Evolutionary conservation across 2,329 filamentous ascomycete species (phyloP), one percentile per base, ranked within the genome.

Genomic region (Huntiella abstrusa): DNA sequence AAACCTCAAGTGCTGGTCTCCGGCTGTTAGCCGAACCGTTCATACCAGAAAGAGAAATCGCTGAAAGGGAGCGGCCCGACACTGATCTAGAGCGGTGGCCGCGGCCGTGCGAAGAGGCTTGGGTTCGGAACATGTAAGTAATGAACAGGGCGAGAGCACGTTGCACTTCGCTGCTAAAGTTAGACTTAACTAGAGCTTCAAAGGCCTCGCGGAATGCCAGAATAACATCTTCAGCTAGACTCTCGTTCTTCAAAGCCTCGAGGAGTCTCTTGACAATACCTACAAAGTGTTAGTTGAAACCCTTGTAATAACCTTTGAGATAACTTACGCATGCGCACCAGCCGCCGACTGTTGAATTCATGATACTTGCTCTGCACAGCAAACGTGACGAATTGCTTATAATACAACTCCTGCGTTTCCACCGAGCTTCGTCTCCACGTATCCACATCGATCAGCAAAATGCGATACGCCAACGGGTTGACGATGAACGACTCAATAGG

Each of bases 391-490:
- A 96, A 96, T 58, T 98, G 91, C 51, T 79, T 77, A 62, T 95
- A 96, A 61, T 96, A 98, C 17, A 95, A 67, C 54, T 82, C 79
- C 56, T 95, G 85, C 0, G 87, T 83, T 13, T 77, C 70, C 4
- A 75, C 59, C 33, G 83, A 79, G 16, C 82, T 83, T 60, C 76
- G 79, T 52, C 88, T 75, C 91, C 91, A 98, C 15, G 88, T 81
- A 55, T 95, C 88, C 53, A 92, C 75, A 60, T 98, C 91, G 46
- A 96, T 83, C 22, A 98, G 69, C 13, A 98, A 68, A 33, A 94
- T 80, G 40, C 91, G 79, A 61, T 96, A 98, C 3, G 88, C 91
- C 51, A 98, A 70, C 0, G 91, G 88, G 55, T 98, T 98, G 54
- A 93, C 83, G 57, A 98, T 92, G 55, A 95, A 83, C 1, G 88